Evolutionary conservation across 2,329 filamentous ascomycete species (phyloP), one percentile per base, ranked within the genome.

Genomic region (Ophiocordyceps camponoti-saundersi): DNA sequence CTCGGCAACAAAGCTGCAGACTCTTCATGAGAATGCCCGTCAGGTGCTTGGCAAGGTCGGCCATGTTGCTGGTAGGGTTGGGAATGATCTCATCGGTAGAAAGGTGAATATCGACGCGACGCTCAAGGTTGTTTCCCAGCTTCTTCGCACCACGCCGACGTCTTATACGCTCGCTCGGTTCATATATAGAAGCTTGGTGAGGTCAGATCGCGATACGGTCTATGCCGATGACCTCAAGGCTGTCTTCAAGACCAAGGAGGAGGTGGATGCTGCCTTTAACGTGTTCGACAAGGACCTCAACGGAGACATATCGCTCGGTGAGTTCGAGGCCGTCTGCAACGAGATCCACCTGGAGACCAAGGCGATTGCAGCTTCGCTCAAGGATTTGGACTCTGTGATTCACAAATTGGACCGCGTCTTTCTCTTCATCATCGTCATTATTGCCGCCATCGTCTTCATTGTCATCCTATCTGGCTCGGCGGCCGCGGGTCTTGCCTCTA

Each of bases 251-350:
- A 84, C 81, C 22, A 74, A 82, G 18, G 89, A 95, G 15, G 90
- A 95, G 59, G 86, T 88, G 0, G 83, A 92, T 47, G 84, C 84
- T 3, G 89, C 89, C 0, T 95, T 96, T 57, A 71, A 73, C 54
- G 89, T 95, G 70, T 95, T 95, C 54, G 90, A 96, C 65, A 93
- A 92, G 59, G 90, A 96, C 56, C 78, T 95, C 68, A 96, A 96
- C 52, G 90, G 89, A 4, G 90, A 96, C 57, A 94, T 95, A 45
- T 93, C 85, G 1, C 88, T 95, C 77, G 87, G 95, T 57, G 90
- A 95, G 60, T 75, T 96, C 21, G 89, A 95, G 62, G 79, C 85
- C 21, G 88, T 93, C 22, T 94, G 87, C 63, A 89, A 94, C 46
- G 90, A 96, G 59, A 92, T 95, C 53, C 88, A 90, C 34, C 78